Conservation (phyloP, 352 stramenopile genomes). For the Pythium sp. region DNA sequence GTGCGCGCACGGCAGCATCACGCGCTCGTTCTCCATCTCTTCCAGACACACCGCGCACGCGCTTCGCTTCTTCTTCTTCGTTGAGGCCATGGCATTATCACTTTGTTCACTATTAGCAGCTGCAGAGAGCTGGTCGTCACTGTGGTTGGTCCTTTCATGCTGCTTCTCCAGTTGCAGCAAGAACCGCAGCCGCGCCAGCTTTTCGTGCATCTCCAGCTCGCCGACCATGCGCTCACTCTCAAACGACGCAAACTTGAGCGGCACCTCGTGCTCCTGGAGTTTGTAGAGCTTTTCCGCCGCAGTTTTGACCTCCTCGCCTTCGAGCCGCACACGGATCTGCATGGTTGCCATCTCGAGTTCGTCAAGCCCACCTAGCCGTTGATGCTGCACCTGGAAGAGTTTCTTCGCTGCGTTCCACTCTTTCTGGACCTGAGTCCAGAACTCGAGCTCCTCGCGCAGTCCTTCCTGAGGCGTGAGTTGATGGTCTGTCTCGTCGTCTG, state of each 20-base stretch:
- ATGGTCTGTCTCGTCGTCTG: background rate
- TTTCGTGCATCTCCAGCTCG: slow-evolving; percentile 42
- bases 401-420: slow-evolving; percentile 60
- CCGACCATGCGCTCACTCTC: slow-evolving; percentile 43
- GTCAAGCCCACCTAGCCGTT: slow-evolving; percentile 66
- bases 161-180: slow-evolving; percentile 46
- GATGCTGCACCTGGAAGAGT: slow-evolving; percentile 67
- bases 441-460: slow-evolving; percentile 43
- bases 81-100: background rate
- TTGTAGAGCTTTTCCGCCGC: slow-evolving; percentile 57
- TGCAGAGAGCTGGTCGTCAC: background rate
- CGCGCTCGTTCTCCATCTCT: slow-evolving; percentile 49
- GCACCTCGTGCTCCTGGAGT: slow-evolving; percentile 43
- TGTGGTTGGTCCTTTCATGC: slow-evolving; percentile 6
- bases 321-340: slow-evolving; percentile 51
- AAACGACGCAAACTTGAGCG: slow-evolving; percentile 30
- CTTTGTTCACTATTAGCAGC: background rate
- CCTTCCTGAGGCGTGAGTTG: slow-evolving; percentile 12
- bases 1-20: slow-evolving; percentile 87
- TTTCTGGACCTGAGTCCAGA: slow-evolving; percentile 44
- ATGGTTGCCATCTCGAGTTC: slow-evolving; percentile 78
- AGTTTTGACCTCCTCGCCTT: slow-evolving; percentile 36
- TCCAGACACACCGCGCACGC: slow-evolving; percentile 82
- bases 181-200: slow-evolving; percentile 60
- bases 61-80: slow-evolving; percentile 10